Evolutionary conservation across 768 basidiomycete genomes (phyloP).

Genomic region (Boletus sensibilis): DNA sequence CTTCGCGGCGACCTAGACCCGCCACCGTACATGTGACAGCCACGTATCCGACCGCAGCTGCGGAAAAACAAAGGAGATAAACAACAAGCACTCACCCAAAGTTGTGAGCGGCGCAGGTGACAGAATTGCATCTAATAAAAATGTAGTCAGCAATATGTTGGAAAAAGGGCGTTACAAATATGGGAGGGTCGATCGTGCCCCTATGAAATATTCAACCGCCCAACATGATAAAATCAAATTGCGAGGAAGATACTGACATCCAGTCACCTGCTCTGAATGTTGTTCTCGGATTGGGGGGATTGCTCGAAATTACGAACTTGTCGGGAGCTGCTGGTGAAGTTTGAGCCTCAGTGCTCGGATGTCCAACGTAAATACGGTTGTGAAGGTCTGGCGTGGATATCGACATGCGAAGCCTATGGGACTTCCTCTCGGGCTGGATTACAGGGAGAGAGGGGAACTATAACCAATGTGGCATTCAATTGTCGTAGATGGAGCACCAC

Average conservation of each 20-base stretch:
- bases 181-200: conserved; percentile 13
- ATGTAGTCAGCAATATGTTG: conserved; percentile 4
- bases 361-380: conserved; percentile 15
- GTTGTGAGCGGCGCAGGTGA: conserved; percentile 77
- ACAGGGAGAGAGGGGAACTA: conserved; percentile 25
- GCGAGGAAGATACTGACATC: conserved; percentile 57
- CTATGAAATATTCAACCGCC: conserved; percentile 10
- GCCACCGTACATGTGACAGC: conserved; percentile 1
- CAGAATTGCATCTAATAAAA: conserved; percentile 56
- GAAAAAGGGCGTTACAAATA: conserved; percentile 6
- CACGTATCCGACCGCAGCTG: conserved; percentile 1
- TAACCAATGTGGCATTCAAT: background rate
- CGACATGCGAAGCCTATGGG: conserved; percentile 34
- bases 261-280: conserved; percentile 71
- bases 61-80: conserved; percentile 7
- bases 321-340: conserved; percentile 9
- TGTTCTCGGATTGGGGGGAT: conserved; percentile 68
- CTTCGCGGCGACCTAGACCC: background rate
- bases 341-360: background rate
- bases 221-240: conserved; percentile 20
- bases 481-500: background rate
- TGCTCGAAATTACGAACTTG: conserved; percentile 61
- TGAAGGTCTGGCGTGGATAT: conserved; percentile 35
- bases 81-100: conserved; percentile 62
- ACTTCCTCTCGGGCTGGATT: conserved; percentile 17